phyloP scores from a whole-genome alignment of 202 grass and related monocot genomes.

The Schoenoplectus tabernaemontani region DNA sequence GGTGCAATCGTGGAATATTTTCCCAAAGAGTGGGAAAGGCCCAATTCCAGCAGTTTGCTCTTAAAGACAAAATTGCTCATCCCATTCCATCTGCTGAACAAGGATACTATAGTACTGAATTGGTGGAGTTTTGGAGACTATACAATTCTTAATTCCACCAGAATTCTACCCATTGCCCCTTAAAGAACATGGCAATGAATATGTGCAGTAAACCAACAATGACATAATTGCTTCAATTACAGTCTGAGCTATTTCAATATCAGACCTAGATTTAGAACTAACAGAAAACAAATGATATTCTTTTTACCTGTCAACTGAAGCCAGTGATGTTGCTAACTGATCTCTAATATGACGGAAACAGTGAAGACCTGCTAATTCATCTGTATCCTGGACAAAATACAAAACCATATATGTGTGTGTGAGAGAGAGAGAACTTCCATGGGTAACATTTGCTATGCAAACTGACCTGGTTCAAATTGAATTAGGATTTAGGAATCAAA shows the following conservation, averaged over 20 bases:
- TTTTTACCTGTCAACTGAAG: conserved; percentile 79
- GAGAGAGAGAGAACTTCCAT: not conserved
- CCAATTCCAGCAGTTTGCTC: not conserved
- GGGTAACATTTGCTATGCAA: not conserved
- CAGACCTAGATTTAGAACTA: not conserved
- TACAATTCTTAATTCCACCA: not conserved
- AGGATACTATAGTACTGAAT: not conserved
- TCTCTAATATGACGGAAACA: conserved; percentile 96
- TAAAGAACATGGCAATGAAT: not conserved
- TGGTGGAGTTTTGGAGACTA: not conserved
- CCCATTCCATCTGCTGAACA: not conserved
- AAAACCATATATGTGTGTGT: not conserved
- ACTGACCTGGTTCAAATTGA: not conserved
- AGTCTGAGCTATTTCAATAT: not conserved
- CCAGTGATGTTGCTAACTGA: conserved; percentile 68
- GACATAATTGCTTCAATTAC: not conserved
- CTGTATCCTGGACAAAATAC: conserved; percentile 65
- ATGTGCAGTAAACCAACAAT: not conserved
- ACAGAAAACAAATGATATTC: not conserved
- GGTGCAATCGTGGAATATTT: not conserved
- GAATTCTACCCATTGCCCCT: not conserved
- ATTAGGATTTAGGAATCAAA: not conserved
- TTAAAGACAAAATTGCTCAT: not conserved
- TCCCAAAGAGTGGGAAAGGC: not conserved
- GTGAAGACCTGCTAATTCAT: conserved; percentile 91